A percentile compares a stretch with the other conserved stretches of the same genome.
phyloP scores from a whole-genome alignment of 2,329 filamentous ascomycete species.

The Seiridium unicorne region DNA sequence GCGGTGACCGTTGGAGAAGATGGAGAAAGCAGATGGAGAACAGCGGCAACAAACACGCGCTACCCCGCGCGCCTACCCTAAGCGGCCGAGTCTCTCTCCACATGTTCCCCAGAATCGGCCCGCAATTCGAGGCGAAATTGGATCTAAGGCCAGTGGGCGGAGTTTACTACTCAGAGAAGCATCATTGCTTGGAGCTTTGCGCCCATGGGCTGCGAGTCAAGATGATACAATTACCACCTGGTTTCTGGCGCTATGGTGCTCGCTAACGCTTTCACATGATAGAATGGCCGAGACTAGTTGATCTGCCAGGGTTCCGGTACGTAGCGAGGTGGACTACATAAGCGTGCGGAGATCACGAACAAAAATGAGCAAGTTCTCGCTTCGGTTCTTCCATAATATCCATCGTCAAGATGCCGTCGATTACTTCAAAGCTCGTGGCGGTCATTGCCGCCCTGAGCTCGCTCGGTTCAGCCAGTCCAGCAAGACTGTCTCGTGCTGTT shows the following conservation, averaged over 20 bases:
- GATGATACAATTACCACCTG: neutral
- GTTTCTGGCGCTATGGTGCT: neutral
- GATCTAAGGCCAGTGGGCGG: neutral
- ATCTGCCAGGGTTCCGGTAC: neutral
- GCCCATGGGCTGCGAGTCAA: neutral
- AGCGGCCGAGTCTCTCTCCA: neutral
- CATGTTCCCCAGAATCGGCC: slow-evolving; percentile 9
- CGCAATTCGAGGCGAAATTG: neutral
- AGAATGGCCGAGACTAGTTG: neutral
- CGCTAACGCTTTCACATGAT: neutral
- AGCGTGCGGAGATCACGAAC: too few species aligned
- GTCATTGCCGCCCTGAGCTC: slow-evolving; percentile 11
- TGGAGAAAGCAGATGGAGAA: neutral
- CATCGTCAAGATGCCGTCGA: neutral
- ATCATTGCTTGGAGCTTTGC: slow-evolving; percentile 1
- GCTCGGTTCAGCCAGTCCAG: slow-evolving; percentile 11
- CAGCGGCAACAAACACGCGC: neutral
- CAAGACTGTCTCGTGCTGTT: slow-evolving; percentile 4
- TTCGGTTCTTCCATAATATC: too few species aligned
- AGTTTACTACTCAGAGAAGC: neutral
- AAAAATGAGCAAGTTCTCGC: too few species aligned
- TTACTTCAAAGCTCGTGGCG: slow-evolving; percentile 2
- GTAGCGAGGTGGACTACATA: too few species aligned
- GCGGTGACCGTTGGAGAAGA: neutral
- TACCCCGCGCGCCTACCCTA: neutral